A percentile compares a stretch with the other conserved stretches of the same genome.
These are phyloP conservation scores for Mimosa bimucronata DNA, from an alignment of 306 rosid genomes.

Conservation along the genomic window DNA sequence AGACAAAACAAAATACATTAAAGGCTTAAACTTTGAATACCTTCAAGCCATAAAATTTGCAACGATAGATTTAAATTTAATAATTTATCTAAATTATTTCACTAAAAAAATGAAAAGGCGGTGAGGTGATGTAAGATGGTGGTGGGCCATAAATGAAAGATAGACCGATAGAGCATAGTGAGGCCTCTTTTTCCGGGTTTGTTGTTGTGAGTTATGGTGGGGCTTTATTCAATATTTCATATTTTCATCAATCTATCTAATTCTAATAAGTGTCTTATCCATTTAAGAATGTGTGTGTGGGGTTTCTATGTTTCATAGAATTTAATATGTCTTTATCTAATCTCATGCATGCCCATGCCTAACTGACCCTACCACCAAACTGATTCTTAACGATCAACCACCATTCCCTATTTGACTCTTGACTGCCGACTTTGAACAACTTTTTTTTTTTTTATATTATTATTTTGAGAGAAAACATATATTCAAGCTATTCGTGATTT, in stretches of 20 bases:
- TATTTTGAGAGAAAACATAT: not conserved
- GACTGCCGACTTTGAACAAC: not conserved
- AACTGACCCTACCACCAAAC: not conserved
- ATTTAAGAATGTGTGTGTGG: not conserved
- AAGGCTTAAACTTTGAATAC: no score
- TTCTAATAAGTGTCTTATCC: not conserved
- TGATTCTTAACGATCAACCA: not conserved
- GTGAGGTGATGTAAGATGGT: not conserved
- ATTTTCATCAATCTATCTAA: no score
- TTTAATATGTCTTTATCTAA: not conserved
- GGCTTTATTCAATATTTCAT: not conserved
- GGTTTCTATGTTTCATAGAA: not conserved
- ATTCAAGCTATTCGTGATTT: no score
- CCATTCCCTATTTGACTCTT: not conserved
- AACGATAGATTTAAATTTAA: no score
- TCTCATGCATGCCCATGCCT: not conserved
- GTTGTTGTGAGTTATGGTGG: not conserved
- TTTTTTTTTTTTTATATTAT: not conserved
- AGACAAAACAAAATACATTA: no score
- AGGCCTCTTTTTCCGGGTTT: not conserved
- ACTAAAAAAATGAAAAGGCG: not conserved
- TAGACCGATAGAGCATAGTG: not conserved
- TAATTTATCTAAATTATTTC: no score
- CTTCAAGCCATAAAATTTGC: no score
- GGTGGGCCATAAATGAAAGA: not conserved